Conservation (phyloP, 805 yeast genomes). For the Barnettozyma wickerhamii region DNA sequence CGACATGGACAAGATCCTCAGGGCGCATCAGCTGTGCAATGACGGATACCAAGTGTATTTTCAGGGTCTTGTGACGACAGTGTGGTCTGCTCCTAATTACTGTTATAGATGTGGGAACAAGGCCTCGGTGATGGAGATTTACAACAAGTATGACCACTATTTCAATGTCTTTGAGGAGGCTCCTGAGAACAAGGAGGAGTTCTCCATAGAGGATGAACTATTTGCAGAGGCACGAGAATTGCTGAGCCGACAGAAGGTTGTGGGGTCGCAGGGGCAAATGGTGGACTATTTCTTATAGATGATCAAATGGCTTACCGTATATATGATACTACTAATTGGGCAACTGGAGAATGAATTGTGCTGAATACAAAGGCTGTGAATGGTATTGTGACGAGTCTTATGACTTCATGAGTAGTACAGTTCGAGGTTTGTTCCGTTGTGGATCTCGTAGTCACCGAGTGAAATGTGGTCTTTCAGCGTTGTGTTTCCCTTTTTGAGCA, state of each 20-base stretch:
- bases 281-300: constrained; percentile 47
- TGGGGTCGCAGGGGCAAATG: constrained; percentile 31
- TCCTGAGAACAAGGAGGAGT: constrained; percentile 72
- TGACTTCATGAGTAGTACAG: constrained; percentile 63
- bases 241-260: constrained; percentile 4
- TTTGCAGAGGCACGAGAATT: constrained; percentile 8
- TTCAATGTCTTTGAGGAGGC: constrained; percentile 97
- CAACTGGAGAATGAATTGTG: too few relatives aligned
- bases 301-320: neutral
- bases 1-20: constrained; percentile 69
- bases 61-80: constrained; percentile 87
- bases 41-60: constrained; percentile 94
- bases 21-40: constrained; percentile 97
- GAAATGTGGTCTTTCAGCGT: constrained; percentile 86
- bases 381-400: too few relatives aligned
- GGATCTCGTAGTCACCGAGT: constrained; percentile 91
- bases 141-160: constrained; percentile 57
- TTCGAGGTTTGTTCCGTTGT: constrained; percentile 84
- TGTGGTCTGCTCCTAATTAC: constrained; percentile 98
- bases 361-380: too few relatives aligned
- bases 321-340: too few relatives aligned
- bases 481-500: constrained; percentile 81
- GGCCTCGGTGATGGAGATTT: constrained; percentile 93
- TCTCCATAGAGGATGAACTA: constrained; percentile 24
- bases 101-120: constrained; percentile 96